Conservation (phyloP, 2,329 filamentous ascomycete species). For the Harringtonia aguacate region DNA sequence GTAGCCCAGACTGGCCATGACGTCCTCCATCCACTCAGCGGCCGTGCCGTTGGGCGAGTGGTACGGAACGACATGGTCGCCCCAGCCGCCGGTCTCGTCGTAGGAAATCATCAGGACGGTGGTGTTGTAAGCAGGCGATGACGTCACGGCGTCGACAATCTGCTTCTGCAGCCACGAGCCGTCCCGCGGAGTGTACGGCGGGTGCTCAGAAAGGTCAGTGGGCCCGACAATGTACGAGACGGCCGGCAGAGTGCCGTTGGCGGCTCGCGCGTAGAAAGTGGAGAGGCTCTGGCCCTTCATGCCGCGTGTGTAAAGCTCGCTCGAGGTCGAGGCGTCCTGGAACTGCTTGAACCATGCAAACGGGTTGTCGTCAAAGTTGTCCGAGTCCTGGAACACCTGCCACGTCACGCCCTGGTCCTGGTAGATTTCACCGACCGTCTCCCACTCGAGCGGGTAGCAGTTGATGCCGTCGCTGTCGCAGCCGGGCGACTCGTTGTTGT, state of each 20-base stretch:
- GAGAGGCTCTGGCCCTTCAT: constrained; percentile 29
- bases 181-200: constrained; percentile 39
- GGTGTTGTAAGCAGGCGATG: constrained; percentile 35
- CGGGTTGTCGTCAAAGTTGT: constrained; percentile 37
- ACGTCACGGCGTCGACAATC: constrained; percentile 37
- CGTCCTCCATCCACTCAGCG: constrained; percentile 34
- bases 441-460: constrained; percentile 36
- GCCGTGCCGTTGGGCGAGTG: constrained; percentile 30
- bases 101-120: constrained; percentile 37
- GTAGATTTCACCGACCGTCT: constrained; percentile 30
- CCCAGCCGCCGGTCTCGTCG: constrained; percentile 37
- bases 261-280: constrained; percentile 33
- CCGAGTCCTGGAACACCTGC: constrained; percentile 31
- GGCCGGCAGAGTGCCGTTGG: constrained; percentile 31
- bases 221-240: constrained; percentile 36
- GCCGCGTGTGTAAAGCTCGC: constrained; percentile 26
- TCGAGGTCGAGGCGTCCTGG: constrained; percentile 25
- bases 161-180: constrained; percentile 45
- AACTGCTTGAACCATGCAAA: constrained; percentile 35
- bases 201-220: constrained; percentile 39
- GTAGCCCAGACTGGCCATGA: constrained; percentile 22
- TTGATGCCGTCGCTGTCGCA: constrained; percentile 25
- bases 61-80: constrained; percentile 37
- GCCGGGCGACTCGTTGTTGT: constrained; percentile 38
- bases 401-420: constrained; percentile 29